Percentiles rank a stretch among this genome's conserved stretches.
phyloP scores from a whole-genome alignment of 164 flowering plant species.

The Sedum album region DNA sequence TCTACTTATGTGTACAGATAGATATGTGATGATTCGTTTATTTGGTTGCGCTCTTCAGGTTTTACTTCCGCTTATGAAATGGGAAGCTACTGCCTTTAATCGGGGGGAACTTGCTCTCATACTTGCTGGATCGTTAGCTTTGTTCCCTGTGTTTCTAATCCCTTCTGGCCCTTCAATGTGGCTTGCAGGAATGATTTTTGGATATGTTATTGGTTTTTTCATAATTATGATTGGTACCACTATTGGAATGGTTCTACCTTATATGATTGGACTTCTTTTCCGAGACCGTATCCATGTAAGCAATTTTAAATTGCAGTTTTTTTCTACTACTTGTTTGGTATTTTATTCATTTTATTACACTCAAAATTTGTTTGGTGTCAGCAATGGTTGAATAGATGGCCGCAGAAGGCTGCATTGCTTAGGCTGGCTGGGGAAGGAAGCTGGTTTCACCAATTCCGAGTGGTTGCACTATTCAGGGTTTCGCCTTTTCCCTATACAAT shows the following conservation, averaged over 20 bases:
- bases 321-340: neutral
- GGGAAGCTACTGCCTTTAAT: conserved; percentile 99
- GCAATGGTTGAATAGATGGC: conserved; percentile 97
- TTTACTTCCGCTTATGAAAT: conserved; percentile 74
- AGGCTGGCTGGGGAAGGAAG: conserved; percentile 88
- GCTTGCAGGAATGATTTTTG: conserved; percentile 99
- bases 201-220: conserved; percentile 86
- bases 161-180: conserved; percentile 99
- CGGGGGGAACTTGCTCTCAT: conserved; percentile 85
- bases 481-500: conserved; percentile 97
- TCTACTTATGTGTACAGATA: too few species aligned
- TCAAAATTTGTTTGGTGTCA: conserved; percentile 19
- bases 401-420: conserved; percentile 73
- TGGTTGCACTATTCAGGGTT: conserved; percentile 86
- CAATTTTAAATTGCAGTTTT: neutral
- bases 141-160: conserved; percentile 77
- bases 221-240: conserved; percentile 97
- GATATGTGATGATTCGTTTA: neutral
- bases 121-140: conserved; percentile 81
- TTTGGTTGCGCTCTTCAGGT: conserved; percentile 36
- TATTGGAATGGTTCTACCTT: conserved; percentile 86
- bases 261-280: conserved; percentile 65
- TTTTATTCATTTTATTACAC: neutral
- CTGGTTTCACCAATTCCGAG: conserved; percentile 91
- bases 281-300: conserved; percentile 88